Evolutionary conservation across 2,329 filamentous ascomycete genomes (phyloP), one percentile per base, ranked within the genome.

Genomic region (Metarhizium rileyi): DNA sequence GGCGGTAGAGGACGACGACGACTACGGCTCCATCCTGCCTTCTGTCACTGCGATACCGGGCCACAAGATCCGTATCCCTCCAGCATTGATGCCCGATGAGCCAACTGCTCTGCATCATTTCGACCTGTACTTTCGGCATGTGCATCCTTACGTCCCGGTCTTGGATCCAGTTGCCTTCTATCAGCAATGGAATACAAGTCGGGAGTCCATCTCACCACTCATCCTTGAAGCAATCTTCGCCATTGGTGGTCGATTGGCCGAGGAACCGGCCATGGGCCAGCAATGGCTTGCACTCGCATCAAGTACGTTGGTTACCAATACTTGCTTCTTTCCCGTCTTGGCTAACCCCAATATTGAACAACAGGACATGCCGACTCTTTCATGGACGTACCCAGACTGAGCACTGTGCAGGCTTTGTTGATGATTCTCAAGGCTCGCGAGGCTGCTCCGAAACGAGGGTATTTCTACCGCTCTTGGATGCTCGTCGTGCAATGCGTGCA

Each of bases 401-500:
- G 89, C 67, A 97, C 93, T 0, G 82, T 97, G 9, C 91, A 97
- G 68, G 91, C 90, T 3, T 73, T 95, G 53, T 70, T 96, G 42
- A 83, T 97, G 42, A 76, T 96, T 18, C 71, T 96, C 41, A 97
- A 97, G 66, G 93, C 91, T 1, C 80, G 90, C 55, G 91, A 97
- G 66, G 86, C 87, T n/a, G 83, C 86, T 8, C 90, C 91, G 0
- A 95, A 95, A 63, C 83, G 88, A 52, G 93, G 93, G 1, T 97
- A 97, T 63, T 97, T 93, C 66, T 97, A 93, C 68, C 84, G 91
- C 35, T 97, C 93, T 0, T 97, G 93, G 91, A 95, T 96, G 81
- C 88, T 87, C 5, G 82, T 95, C 20, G 91, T 95, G 48, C 88
- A 90, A 53, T 89, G 91, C 55, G 85, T 95, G 7, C 85, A 90